Evolutionary conservation across 352 stramenopile species (phyloP).

Genomic region (Globisporangium canariense): DNA sequence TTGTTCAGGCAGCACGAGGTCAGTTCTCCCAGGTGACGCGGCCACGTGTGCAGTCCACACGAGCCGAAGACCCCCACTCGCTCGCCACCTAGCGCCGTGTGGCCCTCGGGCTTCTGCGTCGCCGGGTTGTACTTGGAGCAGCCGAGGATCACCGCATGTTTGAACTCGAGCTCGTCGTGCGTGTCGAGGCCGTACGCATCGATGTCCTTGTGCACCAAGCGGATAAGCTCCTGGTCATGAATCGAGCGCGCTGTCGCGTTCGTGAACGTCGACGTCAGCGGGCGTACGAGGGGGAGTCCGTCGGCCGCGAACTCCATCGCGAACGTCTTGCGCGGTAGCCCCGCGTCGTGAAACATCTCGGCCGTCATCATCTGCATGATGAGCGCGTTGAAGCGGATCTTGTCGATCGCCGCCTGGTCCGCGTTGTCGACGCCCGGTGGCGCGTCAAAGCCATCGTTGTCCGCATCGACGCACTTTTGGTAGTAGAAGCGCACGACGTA

Average conservation of each 20-base stretch:
- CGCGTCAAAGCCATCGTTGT: slow-evolving; percentile 52
- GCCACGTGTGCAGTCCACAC: slow-evolving; percentile 66
- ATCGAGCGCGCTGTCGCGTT: slow-evolving; percentile 41
- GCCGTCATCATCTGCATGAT: slow-evolving; percentile 52
- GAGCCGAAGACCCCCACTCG: slow-evolving; percentile 66
- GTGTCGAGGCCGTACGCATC: slow-evolving; percentile 28
- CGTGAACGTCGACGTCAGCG: slow-evolving; percentile 57
- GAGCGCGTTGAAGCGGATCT: slow-evolving; percentile 55
- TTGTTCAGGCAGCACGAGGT: slow-evolving; percentile 57
- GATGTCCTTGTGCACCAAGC: slow-evolving; percentile 52
- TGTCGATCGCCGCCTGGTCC: slow-evolving; percentile 40
- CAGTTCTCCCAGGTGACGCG: slow-evolving; percentile 40
- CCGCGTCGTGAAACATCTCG: slow-evolving; percentile 45
- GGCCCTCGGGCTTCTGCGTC: slow-evolving; percentile 47
- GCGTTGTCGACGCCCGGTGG: slow-evolving; percentile 49
- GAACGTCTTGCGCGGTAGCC: slow-evolving; percentile 48
- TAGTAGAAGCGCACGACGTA: slow-evolving; percentile 69
- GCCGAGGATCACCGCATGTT: slow-evolving; percentile 69
- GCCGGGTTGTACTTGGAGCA: slow-evolving; percentile 55
- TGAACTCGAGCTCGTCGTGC: slow-evolving; percentile 34
- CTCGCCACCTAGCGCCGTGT: slow-evolving; percentile 54
- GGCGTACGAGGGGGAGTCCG: slow-evolving; percentile 43
- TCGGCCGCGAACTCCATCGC: slow-evolving; percentile 42
- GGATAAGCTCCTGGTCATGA: slow-evolving; percentile 60
- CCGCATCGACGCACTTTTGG: slow-evolving; percentile 46